phyloP scores from a whole-genome alignment of 2,329 filamentous ascomycete species.

The Venturiaceae sp. region DNA sequence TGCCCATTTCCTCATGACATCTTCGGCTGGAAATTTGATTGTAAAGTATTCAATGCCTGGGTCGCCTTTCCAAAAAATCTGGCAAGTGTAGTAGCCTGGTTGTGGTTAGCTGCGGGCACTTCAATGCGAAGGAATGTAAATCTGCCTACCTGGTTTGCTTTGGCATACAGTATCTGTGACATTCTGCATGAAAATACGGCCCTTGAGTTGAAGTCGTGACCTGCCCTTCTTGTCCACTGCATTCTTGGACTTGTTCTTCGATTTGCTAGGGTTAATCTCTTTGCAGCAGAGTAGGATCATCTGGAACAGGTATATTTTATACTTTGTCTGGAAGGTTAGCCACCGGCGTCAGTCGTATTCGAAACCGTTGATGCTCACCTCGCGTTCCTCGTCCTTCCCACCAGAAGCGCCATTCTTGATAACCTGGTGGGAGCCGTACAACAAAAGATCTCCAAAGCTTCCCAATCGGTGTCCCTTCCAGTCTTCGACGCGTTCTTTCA shows the following conservation, averaged over 20 bases:
- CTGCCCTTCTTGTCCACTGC: constrained; percentile 64
- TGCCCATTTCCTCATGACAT: constrained; percentile 89
- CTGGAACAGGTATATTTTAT: constrained; percentile 96
- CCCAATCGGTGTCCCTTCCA: constrained; percentile 93
- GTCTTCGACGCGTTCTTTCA: constrained; percentile 78
- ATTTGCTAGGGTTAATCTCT: constrained; percentile 78
- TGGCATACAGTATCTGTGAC: constrained; percentile 89
- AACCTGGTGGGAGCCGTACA: constrained; percentile 86
- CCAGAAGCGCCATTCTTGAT: constrained; percentile 70
- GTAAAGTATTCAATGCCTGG: constrained; percentile 93
- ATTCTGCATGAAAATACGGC: constrained; percentile 98
- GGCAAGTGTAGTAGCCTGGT: constrained; percentile 80
- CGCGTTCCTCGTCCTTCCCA: constrained; percentile 75
- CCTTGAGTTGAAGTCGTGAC: constrained; percentile 76
- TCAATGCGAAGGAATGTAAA: neutral
- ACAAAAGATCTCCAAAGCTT: constrained; percentile 79
- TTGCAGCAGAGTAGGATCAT: constrained; percentile 95
- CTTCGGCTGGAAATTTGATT: constrained; percentile 86
- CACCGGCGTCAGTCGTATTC: constrained; percentile 8
- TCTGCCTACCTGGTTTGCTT: constrained; percentile 67
- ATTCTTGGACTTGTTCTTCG: constrained; percentile 55
- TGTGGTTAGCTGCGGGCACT: constrained; percentile 18
- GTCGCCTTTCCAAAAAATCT: constrained; percentile 98
- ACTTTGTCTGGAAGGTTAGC: constrained; percentile 42
- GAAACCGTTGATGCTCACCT: constrained; percentile 45